A percentile compares a stretch with the other conserved stretches of the same genome.
These are phyloP conservation scores for Geotrichum aggregatum DNA, from an alignment of 1,139 yeast species.

Conservation along the genomic window DNA sequence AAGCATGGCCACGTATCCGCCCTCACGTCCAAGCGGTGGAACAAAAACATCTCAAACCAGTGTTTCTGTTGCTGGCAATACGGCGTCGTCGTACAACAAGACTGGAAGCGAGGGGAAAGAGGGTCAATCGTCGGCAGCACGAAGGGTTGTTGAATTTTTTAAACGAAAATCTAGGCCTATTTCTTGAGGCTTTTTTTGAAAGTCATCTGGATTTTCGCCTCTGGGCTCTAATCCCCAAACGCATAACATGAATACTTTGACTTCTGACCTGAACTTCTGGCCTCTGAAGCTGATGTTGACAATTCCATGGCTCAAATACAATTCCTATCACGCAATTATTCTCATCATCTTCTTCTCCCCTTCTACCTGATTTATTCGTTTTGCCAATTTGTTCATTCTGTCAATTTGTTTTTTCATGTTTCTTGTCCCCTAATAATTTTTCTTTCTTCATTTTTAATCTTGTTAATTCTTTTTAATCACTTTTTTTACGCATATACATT, in stretches of 20 bases:
- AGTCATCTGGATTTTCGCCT: too few relatives aligned
- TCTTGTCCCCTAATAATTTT: background rate
- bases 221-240: too few relatives aligned
- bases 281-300: too few relatives aligned
- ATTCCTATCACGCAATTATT: too few relatives aligned
- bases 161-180: conserved; percentile 28
- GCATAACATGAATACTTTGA: too few relatives aligned
- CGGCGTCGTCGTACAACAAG: background rate
- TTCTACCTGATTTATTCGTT: too few relatives aligned
- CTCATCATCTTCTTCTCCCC: too few relatives aligned
- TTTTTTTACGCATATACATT: too few relatives aligned
- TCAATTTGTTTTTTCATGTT: background rate
- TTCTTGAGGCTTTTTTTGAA: too few relatives aligned
- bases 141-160: conserved; percentile 29
- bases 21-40: too few relatives aligned
- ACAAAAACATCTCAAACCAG: background rate
- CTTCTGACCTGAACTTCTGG: too few relatives aligned
- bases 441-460: background rate
- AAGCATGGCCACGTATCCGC: background rate
- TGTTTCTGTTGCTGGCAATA: background rate
- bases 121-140: conserved; percentile 15
- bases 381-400: background rate
- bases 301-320: too few relatives aligned
- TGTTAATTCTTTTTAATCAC: background rate
- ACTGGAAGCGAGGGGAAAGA: background rate